Conservation (phyloP, 139 green algal genomes). For the Chlamydomonas schloesseri region DNA sequence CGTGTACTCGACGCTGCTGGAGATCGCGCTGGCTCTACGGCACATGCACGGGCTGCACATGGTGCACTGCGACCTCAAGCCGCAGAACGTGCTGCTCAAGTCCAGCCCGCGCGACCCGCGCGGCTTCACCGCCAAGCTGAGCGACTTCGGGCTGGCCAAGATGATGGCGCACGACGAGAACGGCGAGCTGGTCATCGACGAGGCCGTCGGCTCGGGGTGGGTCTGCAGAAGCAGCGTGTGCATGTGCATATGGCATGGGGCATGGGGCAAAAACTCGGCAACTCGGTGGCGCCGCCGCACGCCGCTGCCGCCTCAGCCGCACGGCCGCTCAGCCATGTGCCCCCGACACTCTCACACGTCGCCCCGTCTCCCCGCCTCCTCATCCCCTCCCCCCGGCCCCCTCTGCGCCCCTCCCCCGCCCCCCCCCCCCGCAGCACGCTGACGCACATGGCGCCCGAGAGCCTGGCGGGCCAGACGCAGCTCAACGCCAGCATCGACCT, state of each 20-base stretch:
- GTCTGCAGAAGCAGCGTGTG: not conserved
- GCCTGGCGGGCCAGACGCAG: constrained; percentile 27
- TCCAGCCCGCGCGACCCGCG: constrained; percentile 46
- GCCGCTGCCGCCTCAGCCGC: no score
- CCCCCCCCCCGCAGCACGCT: constrained; percentile 20
- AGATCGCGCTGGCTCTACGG: constrained; percentile 50
- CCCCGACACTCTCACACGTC: no score
- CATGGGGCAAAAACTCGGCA: no score
- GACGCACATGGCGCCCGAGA: constrained; percentile 57
- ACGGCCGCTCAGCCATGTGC: no score
- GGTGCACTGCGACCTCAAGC: constrained; percentile 77
- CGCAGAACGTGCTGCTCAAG: constrained; percentile 77
- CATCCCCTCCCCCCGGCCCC: not conserved
- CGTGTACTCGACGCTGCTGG: constrained; percentile 42
- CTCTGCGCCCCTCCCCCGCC: not conserved
- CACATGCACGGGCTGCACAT: constrained; percentile 73
- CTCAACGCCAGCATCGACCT: constrained; percentile 39
- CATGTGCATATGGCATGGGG: no score
- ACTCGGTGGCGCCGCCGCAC: no score
- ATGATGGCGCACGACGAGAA: constrained; percentile 43
- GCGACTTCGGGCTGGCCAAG: constrained; percentile 73
- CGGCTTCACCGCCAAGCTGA: constrained; percentile 75
- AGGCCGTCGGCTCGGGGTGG: constrained; percentile 10
- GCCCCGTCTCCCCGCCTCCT: no score
- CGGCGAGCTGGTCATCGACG: constrained; percentile 43